These are phyloP conservation scores for Aristolochia fimbriata DNA, from an alignment of 164 flowering plant genomes.

Conservation along the genomic window DNA sequence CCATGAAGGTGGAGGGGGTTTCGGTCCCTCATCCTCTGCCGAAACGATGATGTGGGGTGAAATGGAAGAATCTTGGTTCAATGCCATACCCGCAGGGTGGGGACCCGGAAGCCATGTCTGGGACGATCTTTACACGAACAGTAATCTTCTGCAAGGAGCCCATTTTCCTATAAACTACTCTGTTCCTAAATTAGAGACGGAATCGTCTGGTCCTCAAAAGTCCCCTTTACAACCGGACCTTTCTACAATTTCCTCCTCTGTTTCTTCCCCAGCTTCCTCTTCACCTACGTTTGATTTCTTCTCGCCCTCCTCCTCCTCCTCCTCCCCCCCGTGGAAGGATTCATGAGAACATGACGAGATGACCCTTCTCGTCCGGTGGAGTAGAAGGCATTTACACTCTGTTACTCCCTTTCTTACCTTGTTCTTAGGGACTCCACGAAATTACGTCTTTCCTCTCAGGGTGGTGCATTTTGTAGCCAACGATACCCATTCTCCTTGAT, in stretches of 20 bases:
- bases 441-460: too few species aligned
- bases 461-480: too few species aligned
- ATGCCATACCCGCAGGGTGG: constrained; percentile 66
- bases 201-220: constrained; percentile 2
- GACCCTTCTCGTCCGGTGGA: too few species aligned
- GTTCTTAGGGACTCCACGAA: too few species aligned
- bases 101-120: constrained; percentile 81
- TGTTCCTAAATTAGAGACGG: constrained; percentile 15
- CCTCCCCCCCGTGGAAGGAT: not conserved
- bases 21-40: constrained; percentile 3
- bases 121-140: constrained; percentile 57
- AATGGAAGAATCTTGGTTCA: constrained; percentile 68
- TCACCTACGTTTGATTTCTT: constrained; percentile 16
- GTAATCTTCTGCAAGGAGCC: constrained; percentile 28
- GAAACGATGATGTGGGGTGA: constrained; percentile 46
- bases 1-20: constrained; percentile 8
- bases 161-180: constrained; percentile 20
- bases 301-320: constrained; percentile 3
- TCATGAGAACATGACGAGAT: too few species aligned
- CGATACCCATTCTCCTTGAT: too few species aligned
- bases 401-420: too few species aligned
- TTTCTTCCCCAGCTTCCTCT: constrained; percentile 14
- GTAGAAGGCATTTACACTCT: too few species aligned
- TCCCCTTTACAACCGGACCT: constrained; percentile 10
- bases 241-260: constrained; percentile 3